Conservation (phyloP, 1,139 yeast genomes). For the Petasospora fabianii region DNA sequence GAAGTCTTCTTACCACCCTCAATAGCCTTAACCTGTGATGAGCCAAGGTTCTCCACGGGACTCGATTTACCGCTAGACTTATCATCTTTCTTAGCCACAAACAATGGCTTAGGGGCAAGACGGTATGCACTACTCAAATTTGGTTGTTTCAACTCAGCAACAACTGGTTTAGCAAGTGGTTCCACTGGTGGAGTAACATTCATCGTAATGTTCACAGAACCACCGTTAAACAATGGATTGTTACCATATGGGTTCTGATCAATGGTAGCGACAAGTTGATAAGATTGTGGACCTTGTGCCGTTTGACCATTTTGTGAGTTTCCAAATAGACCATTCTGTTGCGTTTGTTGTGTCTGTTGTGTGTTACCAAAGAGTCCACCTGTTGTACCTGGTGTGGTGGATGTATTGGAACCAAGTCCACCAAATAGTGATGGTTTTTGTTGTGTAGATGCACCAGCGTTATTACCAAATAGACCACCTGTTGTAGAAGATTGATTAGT, state of each 20-base stretch:
- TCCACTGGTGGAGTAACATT: slow-evolving; percentile 35
- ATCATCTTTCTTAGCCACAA: slow-evolving; percentile 21
- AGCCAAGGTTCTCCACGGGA: slow-evolving; percentile 11
- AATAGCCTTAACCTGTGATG: slow-evolving; percentile 16
- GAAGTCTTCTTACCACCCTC: slow-evolving; percentile 2
- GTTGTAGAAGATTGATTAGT: slow-evolving; percentile 3
- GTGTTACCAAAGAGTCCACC: slow-evolving; percentile 23
- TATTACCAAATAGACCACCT: slow-evolving; percentile 13
- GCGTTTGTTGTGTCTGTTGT: slow-evolving; percentile 9
- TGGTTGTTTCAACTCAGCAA: slow-evolving; percentile 48
- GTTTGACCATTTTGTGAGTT: slow-evolving; percentile 25
- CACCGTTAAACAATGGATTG: slow-evolving; percentile 54
- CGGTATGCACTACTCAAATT: slow-evolving; percentile 62
- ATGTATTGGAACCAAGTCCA: slow-evolving; percentile 8
- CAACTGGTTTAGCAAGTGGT: slow-evolving; percentile 49
- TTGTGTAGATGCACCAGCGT: slow-evolving; percentile 4
- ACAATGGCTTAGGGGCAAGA: slow-evolving; percentile 39
- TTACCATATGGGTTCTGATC: slow-evolving; percentile 71
- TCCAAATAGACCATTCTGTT: slow-evolving; percentile 2
- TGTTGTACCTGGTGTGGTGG: slow-evolving; percentile 12
- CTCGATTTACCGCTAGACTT: neutral
- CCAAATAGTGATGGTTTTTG: slow-evolving; percentile 12
- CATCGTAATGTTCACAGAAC: slow-evolving; percentile 6
- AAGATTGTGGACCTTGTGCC: slow-evolving; percentile 22
- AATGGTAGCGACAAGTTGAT: slow-evolving; percentile 41